phyloP scores from a whole-genome alignment of 768 basidiomycete genomes.

The Lentinula aciculospora region DNA sequence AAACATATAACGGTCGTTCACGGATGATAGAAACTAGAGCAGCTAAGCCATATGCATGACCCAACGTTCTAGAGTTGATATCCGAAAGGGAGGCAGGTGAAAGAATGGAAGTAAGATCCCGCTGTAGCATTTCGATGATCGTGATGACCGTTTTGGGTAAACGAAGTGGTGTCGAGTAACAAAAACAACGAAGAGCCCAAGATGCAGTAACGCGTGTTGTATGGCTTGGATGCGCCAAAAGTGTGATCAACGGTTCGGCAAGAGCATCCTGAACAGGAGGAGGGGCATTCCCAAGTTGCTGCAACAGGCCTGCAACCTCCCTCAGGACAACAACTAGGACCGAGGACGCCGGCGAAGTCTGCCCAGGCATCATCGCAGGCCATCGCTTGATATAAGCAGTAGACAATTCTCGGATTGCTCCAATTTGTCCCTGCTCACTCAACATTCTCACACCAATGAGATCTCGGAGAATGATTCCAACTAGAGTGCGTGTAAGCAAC shows the following conservation, averaged over 20 bases:
- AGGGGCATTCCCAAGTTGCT: constrained; percentile 89
- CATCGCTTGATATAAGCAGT: constrained; percentile 81
- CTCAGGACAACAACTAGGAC: constrained; percentile 71
- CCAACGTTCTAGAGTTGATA: constrained; percentile 65
- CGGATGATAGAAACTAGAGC: constrained; percentile 84
- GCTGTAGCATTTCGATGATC: constrained; percentile 77
- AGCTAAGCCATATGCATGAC: constrained; percentile 87
- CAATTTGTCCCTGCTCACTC: constrained; percentile 91
- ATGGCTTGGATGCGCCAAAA: constrained; percentile 84
- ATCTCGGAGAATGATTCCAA: constrained; percentile 76
- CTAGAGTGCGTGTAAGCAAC: constrained; percentile 63
- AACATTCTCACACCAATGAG: constrained; percentile 85
- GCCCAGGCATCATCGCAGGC: constrained; percentile 90
- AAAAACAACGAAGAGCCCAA: constrained; percentile 88
- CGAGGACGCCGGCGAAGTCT: constrained; percentile 58
- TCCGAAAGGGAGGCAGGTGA: constrained; percentile 72
- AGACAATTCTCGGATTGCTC: constrained; percentile 83
- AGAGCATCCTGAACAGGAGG: constrained; percentile 88
- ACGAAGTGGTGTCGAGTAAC: constrained; percentile 81
- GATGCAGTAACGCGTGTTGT: constrained; percentile 82
- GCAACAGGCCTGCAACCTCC: constrained; percentile 81
- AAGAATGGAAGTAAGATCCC: constrained; percentile 70
- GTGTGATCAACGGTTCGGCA: constrained; percentile 76
- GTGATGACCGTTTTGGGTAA: constrained; percentile 74
- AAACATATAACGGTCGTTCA: constrained; percentile 86